Conservation (phyloP, 2,329 filamentous ascomycete genomes). For the Rutstroemia sp. region DNA sequence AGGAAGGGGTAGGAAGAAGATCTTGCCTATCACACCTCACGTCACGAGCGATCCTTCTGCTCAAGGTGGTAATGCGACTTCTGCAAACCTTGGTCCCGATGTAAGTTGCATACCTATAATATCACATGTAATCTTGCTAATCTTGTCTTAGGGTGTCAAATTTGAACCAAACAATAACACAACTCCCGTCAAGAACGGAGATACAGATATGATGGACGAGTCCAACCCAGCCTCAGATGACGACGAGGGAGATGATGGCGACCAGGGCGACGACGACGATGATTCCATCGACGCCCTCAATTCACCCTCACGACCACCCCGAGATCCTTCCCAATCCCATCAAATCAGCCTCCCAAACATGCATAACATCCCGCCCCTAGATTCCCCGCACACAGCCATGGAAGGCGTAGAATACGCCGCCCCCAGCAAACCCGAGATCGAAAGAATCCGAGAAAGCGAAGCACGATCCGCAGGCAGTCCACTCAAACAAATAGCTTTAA, state of each 20-base stretch:
- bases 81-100: slow-evolving; percentile 13
- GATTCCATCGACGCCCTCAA: slow-evolving; percentile 31
- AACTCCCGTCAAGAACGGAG: slow-evolving; percentile 19
- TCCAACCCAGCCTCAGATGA: slow-evolving; percentile 25
- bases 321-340: slow-evolving; percentile 13
- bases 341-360: not conserved
- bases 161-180: slow-evolving; percentile 15
- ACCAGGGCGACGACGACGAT: slow-evolving; percentile 38
- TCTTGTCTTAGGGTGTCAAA: slow-evolving; percentile 19
- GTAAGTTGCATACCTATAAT: slow-evolving; percentile 15
- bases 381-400: slow-evolving; percentile 12
- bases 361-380: slow-evolving; percentile 10
- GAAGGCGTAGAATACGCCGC: slow-evolving; percentile 10
- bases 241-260: slow-evolving; percentile 24
- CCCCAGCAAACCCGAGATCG: slow-evolving; percentile 11
- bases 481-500: slow-evolving; percentile 24
- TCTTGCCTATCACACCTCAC: slow-evolving; percentile 12
- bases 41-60: slow-evolving; percentile 17
- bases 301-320: slow-evolving; percentile 25
- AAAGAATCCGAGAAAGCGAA: slow-evolving; percentile 15
- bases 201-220: slow-evolving; percentile 29
- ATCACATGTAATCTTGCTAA: slow-evolving; percentile 5
- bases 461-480: slow-evolving; percentile 20
- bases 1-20: slow-evolving; percentile 68
- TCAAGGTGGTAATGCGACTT: slow-evolving; percentile 5